Percentiles rank a stretch among this genome's conserved stretches.
These are phyloP conservation scores for Spongispora temasekensis DNA, from an alignment of 1,284 basidiomycete species.

Conservation along the genomic window DNA sequence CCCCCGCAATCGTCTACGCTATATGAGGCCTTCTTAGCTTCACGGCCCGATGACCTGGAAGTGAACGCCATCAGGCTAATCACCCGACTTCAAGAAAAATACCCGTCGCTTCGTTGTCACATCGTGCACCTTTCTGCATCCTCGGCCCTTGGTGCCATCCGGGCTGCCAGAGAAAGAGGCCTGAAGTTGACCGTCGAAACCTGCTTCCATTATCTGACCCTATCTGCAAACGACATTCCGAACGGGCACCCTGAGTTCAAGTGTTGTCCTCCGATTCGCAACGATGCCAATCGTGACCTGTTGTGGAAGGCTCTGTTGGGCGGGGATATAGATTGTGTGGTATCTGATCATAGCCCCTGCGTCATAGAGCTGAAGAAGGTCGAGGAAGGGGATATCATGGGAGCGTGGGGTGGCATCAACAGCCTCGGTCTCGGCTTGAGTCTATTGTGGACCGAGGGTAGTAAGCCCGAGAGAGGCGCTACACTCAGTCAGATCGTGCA, in stretches of 20 bases:
- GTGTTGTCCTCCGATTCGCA: constrained; percentile 93
- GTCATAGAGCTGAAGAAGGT: constrained; percentile 78
- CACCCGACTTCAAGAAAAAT: constrained; percentile 57
- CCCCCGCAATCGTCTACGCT: constrained; percentile 34
- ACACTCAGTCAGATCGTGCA: constrained; percentile 65
- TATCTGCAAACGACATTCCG: constrained; percentile 66
- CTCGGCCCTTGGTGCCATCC: constrained; percentile 74
- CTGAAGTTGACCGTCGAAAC: constrained; percentile 86
- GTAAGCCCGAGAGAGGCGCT: constrained; percentile 50
- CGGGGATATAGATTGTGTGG: constrained; percentile 85
- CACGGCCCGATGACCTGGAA: constrained; percentile 81
- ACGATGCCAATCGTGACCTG: constrained; percentile 64
- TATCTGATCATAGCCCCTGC: constrained; percentile 94
- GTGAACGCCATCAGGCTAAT: constrained; percentile 77
- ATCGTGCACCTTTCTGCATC: constrained; percentile 92
- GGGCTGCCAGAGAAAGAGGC: constrained; percentile 62
- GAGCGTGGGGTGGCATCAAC: constrained; percentile 92
- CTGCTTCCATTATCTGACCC: constrained; percentile 90
- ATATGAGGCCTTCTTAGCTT: constrained; percentile 83
- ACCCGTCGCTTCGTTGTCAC: constrained; percentile 78
- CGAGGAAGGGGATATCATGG: constrained; percentile 80
- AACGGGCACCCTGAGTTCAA: constrained; percentile 81
- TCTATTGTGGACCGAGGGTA: constrained; percentile 81
- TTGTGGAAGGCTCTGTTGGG: constrained; percentile 82
- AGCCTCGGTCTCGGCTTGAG: constrained; percentile 86